A percentile compares a stretch with the other conserved stretches of the same genome.
Conservation (phyloP, 148 eudicot species). For the Cornus suecica region DNA sequence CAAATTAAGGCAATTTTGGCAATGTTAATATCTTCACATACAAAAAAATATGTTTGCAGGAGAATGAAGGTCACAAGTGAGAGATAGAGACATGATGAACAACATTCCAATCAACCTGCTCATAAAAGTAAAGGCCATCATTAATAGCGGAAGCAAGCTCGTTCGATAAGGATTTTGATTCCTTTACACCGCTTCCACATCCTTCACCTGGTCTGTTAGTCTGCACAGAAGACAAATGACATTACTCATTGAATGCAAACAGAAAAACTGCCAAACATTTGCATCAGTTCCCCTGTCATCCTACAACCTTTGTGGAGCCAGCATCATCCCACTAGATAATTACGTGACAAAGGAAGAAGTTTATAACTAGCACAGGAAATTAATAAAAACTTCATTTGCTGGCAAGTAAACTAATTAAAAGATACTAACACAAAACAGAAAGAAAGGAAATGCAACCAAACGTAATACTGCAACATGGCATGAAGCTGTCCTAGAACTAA, state of each 20-base stretch:
- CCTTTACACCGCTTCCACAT: conserved; percentile 34
- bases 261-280: not conserved
- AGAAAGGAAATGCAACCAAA: not conserved
- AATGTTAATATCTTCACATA: not conserved
- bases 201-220: conserved; percentile 38
- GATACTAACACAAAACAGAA: too few species aligned
- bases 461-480: not conserved
- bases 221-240: conserved; percentile 35
- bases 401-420: too few species aligned
- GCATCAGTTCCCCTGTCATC: not conserved
- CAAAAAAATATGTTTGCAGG: not conserved
- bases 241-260: not conserved
- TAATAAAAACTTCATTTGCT: too few species aligned
- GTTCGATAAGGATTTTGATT: conserved; percentile 51
- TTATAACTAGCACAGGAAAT: not conserved
- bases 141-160: conserved; percentile 90
- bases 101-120: conserved; percentile 62
- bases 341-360: not conserved
- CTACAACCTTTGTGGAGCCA: not conserved
- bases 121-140: conserved; percentile 87
- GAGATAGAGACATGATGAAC: not conserved
- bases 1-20: not conserved
- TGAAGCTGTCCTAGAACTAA: not conserved
- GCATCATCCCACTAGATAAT: not conserved
- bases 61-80: conserved; percentile 2